Evolutionary conservation across 164 flowering plant genomes (phyloP).

Genomic region (Hamamelis virginiana): DNA sequence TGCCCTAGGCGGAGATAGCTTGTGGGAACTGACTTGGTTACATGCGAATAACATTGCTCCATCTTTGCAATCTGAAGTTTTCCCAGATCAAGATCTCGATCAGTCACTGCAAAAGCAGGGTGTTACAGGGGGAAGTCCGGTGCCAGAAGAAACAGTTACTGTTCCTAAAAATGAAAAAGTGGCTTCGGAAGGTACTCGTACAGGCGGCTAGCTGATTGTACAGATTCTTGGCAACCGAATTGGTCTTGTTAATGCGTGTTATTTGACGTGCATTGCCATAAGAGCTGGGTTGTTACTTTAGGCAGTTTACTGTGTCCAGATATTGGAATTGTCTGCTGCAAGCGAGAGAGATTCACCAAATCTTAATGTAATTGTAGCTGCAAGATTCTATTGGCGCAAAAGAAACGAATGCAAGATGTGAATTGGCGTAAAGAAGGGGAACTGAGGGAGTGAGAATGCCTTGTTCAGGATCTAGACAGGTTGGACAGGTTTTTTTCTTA

Average conservation of each 20-base stretch:
- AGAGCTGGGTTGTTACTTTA: neutral
- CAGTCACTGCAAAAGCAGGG: slow-evolving; percentile 8
- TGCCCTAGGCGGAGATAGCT: slow-evolving; percentile 48
- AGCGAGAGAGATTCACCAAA: neutral
- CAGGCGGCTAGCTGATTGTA: neutral
- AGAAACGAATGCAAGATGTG: too few relatives aligned
- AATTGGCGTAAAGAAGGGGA: too few relatives aligned
- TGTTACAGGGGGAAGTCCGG: slow-evolving; percentile 8
- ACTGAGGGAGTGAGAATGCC: neutral
- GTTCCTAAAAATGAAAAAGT: slow-evolving; percentile 19
- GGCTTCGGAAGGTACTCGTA: slow-evolving; percentile 7
- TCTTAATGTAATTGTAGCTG: neutral
- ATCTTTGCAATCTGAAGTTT: slow-evolving; percentile 50
- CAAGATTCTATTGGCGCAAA: neutral
- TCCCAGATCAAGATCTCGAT: slow-evolving; percentile 37
- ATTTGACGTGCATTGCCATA: neutral
- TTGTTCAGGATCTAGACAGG: neutral
- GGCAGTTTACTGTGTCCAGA: neutral
- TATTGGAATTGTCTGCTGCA: neutral
- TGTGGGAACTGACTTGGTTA: slow-evolving; percentile 65
- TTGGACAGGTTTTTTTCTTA: neutral
- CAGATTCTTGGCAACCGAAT: neutral
- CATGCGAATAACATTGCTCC: slow-evolving; percentile 55
- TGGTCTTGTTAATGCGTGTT: neutral
- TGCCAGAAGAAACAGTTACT: slow-evolving; percentile 18